Percentiles rank a stretch among this genome's conserved stretches.
Conservation (phyloP, 176 grass and related monocot species). For the Zizania latifolia region DNA sequence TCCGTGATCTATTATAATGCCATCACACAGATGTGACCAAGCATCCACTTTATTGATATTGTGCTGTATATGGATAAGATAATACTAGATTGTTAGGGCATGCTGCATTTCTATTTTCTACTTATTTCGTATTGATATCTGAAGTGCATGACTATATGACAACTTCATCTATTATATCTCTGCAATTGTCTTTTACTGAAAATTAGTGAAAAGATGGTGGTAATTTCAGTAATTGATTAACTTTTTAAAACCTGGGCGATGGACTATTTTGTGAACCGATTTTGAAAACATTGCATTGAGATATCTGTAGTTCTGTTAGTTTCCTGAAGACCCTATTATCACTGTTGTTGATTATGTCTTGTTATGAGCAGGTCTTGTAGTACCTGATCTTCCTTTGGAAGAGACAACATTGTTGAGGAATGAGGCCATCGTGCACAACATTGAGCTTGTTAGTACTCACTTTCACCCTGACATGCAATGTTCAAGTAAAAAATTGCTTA, state of each 20-base stretch:
- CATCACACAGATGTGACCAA: neutral
- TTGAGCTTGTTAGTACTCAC: constrained; percentile 66
- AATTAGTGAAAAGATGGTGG: neutral
- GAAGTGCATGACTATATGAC: neutral
- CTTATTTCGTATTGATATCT: neutral
- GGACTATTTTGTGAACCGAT: neutral
- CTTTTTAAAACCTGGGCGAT: neutral
- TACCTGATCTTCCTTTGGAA: constrained; percentile 94
- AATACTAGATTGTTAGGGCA: neutral
- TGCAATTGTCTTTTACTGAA: neutral
- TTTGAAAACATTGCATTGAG: neutral
- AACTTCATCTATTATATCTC: neutral
- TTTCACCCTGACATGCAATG: constrained; percentile 1
- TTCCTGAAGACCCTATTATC: too few relatives aligned
- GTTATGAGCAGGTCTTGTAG: constrained; percentile 64
- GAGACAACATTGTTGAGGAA: constrained; percentile 61
- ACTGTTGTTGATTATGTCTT: neutral
- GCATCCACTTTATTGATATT: neutral
- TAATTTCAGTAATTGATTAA: neutral
- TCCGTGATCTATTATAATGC: neutral
- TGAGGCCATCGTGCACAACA: constrained; percentile 56
- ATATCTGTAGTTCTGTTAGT: neutral
- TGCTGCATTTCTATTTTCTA: neutral
- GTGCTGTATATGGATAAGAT: neutral
- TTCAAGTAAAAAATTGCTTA: neutral